These are phyloP conservation scores for Apiotrichum gracile DNA, from an alignment of 1,284 basidiomycete species.

Conservation along the genomic window DNA sequence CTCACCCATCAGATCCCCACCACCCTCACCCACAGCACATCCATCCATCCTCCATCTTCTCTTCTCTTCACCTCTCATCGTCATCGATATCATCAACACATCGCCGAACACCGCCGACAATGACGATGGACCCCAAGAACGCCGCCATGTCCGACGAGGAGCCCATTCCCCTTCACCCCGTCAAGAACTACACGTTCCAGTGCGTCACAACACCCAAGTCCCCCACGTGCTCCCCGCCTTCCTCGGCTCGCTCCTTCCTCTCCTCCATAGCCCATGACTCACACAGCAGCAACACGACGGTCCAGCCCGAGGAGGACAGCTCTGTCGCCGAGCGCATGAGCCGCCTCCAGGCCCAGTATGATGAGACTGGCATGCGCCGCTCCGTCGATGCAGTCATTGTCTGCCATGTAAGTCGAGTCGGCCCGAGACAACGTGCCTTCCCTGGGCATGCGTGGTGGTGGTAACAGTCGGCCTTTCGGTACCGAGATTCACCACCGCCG, in stretches of 20 bases:
- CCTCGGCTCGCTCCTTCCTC: no score
- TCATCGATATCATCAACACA: background rate
- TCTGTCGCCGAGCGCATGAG: conserved; percentile 84
- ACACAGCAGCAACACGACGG: conserved; percentile 29
- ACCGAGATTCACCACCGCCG: no score
- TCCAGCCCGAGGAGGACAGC: conserved; percentile 93
- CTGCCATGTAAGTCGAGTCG: conserved; percentile 59
- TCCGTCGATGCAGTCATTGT: conserved; percentile 96
- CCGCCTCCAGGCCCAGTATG: conserved; percentile 90
- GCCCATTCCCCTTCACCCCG: conserved; percentile 8
- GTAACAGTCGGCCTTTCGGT: no score
- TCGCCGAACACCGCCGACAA: background rate
- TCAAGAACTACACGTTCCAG: conserved; percentile 18
- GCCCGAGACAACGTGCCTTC: background rate
- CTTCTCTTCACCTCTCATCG: background rate
- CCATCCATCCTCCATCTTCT: background rate
- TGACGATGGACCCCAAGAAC: background rate
- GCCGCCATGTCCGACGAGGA: background rate
- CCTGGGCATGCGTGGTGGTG: no score
- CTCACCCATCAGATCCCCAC: background rate
- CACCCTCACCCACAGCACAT: no score
- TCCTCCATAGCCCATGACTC: background rate
- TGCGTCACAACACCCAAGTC: background rate
- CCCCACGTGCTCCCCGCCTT: no score
- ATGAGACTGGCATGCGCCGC: conserved; percentile 87